Percentiles rank a stretch among this genome's conserved stretches.
These are phyloP conservation scores for Syzygium syzygioides DNA, from an alignment of 441 rosid genomes.

Conservation along the genomic window DNA sequence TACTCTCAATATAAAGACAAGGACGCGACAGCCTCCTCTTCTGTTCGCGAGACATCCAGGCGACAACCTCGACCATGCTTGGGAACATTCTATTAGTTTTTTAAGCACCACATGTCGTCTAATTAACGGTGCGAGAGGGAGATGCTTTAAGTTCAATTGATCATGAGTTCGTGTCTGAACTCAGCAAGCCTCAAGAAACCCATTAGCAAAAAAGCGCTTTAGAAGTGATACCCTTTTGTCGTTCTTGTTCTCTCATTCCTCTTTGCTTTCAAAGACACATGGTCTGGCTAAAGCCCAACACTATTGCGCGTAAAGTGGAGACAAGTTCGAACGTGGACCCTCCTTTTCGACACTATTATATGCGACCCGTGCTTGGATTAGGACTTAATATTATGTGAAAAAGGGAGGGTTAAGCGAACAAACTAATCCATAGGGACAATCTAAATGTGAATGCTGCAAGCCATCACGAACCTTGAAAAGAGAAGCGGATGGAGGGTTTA, in stretches of 20 bases:
- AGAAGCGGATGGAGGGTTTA: background rate
- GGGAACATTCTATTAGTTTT: background rate
- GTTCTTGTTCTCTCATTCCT: background rate
- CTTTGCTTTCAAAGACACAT: background rate
- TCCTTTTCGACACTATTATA: background rate
- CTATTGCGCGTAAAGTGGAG: background rate
- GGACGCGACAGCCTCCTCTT: background rate
- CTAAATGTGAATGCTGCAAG: background rate
- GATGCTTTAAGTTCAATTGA: background rate
- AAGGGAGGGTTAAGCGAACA: background rate
- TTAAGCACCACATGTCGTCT: background rate
- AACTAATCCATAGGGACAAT: background rate
- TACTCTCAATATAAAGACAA: background rate
- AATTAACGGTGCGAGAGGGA: background rate
- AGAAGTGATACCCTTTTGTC: background rate
- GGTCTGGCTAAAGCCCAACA: background rate
- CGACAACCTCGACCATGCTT: background rate
- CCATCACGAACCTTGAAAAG: background rate
- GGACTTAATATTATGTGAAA: background rate
- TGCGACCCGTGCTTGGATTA: background rate
- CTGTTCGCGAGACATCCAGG: background rate
- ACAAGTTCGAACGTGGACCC: background rate
- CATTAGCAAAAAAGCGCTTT: background rate
- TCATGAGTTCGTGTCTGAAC: background rate
- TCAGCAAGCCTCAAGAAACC: background rate